Evolutionary conservation across 2,329 filamentous ascomycete species (phyloP).

Genomic region (Pezizomycotina sp.): DNA sequence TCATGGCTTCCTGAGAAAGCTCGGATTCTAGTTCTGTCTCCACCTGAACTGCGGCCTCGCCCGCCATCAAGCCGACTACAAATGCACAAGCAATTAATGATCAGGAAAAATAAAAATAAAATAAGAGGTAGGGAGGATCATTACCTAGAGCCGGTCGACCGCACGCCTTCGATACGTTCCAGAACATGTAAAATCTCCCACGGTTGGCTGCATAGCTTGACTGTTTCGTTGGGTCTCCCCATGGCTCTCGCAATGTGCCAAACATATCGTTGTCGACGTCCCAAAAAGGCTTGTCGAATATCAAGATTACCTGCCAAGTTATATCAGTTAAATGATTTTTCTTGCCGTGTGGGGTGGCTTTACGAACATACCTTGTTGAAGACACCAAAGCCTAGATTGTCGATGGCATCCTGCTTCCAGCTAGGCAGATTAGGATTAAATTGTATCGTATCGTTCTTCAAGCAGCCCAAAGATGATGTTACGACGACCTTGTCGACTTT

Average conservation of each 20-base stretch:
- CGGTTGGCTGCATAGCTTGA: constrained; percentile 23
- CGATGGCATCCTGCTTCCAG: constrained; percentile 68
- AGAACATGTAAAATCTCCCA: constrained; percentile 81
- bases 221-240: constrained; percentile 20
- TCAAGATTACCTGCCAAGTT: constrained; percentile 53
- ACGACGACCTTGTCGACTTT: constrained; percentile 84
- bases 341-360: background rate
- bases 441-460: constrained; percentile 66
- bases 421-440: constrained; percentile 81
- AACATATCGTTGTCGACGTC: constrained; percentile 82
- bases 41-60: constrained; percentile 77
- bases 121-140: background rate
- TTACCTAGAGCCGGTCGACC: constrained; percentile 45
- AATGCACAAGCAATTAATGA: constrained; percentile 33
- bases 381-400: constrained; percentile 75
- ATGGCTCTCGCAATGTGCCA: constrained; percentile 64
- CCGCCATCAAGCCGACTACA: constrained; percentile 84
- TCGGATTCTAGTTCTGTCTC: constrained; percentile 59
- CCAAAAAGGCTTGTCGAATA: constrained; percentile 85
- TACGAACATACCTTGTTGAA: constrained; percentile 52
- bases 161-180: constrained; percentile 81
- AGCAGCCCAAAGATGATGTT: constrained; percentile 74
- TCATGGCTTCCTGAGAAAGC: constrained; percentile 64
- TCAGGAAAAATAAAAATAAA: background rate
- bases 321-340: constrained; percentile 6